Conservation (phyloP, 1,139 yeast species). For the Zygosaccharomyces sapae region DNA sequence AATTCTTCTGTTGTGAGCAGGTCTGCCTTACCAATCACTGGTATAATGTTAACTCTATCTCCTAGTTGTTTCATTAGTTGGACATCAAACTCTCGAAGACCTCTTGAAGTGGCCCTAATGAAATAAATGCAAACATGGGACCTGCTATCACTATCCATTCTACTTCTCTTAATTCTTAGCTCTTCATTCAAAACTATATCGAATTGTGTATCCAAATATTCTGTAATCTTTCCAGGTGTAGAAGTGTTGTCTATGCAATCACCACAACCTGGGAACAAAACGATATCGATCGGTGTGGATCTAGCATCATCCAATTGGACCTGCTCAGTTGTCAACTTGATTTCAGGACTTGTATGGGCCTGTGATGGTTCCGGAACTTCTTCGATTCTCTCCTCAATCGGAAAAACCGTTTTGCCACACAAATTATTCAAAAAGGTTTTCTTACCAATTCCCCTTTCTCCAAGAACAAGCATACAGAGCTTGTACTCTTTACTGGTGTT, state of each 20-base stretch:
- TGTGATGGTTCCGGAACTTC: slow-evolving; percentile 19
- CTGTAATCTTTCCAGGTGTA: slow-evolving; percentile 42
- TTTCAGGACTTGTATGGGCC: slow-evolving; percentile 30
- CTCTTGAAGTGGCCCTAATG: slow-evolving; percentile 54
- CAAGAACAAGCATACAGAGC: slow-evolving; percentile 54
- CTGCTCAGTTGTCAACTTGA: slow-evolving; percentile 26
- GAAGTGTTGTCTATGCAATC: slow-evolving; percentile 38
- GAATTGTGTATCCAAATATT: slow-evolving; percentile 54
- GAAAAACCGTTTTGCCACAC: slow-evolving; percentile 39
- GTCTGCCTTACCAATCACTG: slow-evolving; percentile 57
- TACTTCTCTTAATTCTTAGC: slow-evolving; percentile 53
- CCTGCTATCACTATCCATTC: slow-evolving; percentile 52
- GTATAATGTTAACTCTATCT: slow-evolving; percentile 52
- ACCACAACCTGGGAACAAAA: slow-evolving; percentile 47
- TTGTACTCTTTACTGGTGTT: slow-evolving; percentile 55
- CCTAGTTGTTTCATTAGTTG: slow-evolving; percentile 49
- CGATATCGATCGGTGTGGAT: slow-evolving; percentile 42
- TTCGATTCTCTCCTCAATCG: slow-evolving; percentile 8
- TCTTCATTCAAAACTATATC: slow-evolving; percentile 56
- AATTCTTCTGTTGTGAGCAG: slow-evolving; percentile 49
- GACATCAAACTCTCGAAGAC: slow-evolving; percentile 46
- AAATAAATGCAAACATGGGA: slow-evolving; percentile 63
- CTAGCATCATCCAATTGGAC: slow-evolving; percentile 40
- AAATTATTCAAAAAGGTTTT: slow-evolving; percentile 60
- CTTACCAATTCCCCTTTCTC: slow-evolving; percentile 60